Evolutionary conservation across 495 filamentous ascomycete species (phyloP).

Genomic region (Aeminium ludgeri): DNA sequence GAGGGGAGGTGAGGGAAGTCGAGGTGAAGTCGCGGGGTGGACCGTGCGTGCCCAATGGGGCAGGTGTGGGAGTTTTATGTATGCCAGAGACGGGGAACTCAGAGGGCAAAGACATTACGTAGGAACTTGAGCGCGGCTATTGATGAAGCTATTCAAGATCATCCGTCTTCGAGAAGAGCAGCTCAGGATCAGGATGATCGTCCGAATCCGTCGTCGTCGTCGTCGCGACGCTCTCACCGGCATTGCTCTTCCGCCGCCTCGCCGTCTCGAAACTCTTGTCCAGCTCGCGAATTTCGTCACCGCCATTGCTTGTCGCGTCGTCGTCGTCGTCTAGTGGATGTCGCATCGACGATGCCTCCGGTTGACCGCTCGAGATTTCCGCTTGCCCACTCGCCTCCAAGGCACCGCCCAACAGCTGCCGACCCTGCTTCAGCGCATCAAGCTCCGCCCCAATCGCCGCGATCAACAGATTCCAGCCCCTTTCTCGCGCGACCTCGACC

Average conservation of each 20-base stretch:
- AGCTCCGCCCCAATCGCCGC: conserved; percentile 80
- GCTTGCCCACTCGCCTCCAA: conserved; percentile 20
- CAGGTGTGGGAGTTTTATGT: too few species aligned
- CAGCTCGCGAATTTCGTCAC: conserved; percentile 7
- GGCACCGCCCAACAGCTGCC: conserved; percentile 41
- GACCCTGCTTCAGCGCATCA: conserved; percentile 60
- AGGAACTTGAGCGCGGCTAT: neutral
- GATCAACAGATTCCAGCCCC: conserved; percentile 73
- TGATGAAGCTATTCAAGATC: neutral
- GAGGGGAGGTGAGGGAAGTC: too few species aligned
- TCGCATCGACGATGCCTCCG: neutral
- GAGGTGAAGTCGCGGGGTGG: too few species aligned
- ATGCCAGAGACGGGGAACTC: too few species aligned
- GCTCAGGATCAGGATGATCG: conserved; percentile 24
- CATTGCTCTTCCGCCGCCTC: conserved; percentile 5
- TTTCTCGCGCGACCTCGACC: conserved; percentile 42
- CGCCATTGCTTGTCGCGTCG: neutral
- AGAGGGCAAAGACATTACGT: too few species aligned
- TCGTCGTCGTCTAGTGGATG: too few species aligned
- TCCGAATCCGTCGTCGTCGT: conserved; percentile 11
- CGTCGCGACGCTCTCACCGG: neutral
- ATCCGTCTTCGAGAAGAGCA: conserved; percentile 31
- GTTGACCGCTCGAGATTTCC: neutral
- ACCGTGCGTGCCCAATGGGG: too few species aligned
- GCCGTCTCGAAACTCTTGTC: conserved; percentile 14